A percentile compares a stretch with the other conserved stretches of the same genome.
phyloP scores from a whole-genome alignment of 2,329 filamentous ascomycete genomes.

The Fusarium pseudonygamai region DNA sequence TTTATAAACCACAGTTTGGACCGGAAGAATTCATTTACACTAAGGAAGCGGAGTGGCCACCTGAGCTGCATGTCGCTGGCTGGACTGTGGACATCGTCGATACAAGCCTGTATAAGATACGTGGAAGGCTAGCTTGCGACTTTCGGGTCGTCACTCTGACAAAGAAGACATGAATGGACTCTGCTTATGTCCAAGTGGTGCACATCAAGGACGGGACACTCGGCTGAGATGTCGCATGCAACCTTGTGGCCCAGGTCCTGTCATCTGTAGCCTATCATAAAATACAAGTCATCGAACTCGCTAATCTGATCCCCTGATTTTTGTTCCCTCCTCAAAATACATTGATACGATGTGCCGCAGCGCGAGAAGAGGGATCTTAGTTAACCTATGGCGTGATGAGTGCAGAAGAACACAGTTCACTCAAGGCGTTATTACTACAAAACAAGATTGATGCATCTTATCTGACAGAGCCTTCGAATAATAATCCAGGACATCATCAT shows the following conservation, averaged over 20 bases:
- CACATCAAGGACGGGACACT: not conserved
- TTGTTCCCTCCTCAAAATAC: not conserved
- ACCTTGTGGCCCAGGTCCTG: not conserved
- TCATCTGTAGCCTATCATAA: conserved; percentile 12
- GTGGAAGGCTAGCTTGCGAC: not conserved
- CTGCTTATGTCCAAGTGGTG: not conserved
- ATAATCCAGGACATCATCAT: not conserved
- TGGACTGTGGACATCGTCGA: not conserved
- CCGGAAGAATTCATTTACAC: not conserved
- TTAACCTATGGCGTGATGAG: not conserved
- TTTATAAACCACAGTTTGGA: not conserved
- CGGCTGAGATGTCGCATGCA: not conserved
- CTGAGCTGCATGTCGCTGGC: not conserved
- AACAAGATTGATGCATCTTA: not conserved
- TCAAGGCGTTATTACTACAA: not conserved
- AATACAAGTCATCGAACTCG: conserved; percentile 3
- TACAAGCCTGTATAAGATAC: not conserved
- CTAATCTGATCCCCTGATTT: conserved; percentile 7
- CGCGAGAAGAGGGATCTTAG: not conserved
- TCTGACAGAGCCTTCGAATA: fast-evolving
- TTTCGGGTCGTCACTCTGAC: not conserved
- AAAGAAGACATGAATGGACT: not conserved
- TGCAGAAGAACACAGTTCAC: not conserved
- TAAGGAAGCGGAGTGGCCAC: not conserved
- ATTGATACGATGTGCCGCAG: not conserved